Conservation (phyloP, 108 stramenopile genomes). For the Mediolabrus comicus region DNA sequence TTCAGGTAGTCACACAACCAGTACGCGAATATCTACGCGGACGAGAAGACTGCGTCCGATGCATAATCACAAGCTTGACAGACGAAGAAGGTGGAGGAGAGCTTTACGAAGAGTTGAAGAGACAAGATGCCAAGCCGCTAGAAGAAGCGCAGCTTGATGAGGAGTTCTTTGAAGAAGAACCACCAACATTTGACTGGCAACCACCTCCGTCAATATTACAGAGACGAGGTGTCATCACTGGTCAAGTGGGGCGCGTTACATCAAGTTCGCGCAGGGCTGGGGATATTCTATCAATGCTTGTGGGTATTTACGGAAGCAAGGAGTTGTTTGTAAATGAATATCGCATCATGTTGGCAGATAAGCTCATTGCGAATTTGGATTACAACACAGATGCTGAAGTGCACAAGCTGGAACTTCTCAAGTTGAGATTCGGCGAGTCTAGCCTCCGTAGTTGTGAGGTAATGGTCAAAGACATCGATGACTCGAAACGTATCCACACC, state of each 20-base stretch:
- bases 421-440: slow-evolving; percentile 93
- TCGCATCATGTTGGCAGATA: slow-evolving; percentile 94
- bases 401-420: slow-evolving; percentile 94
- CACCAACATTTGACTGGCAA: slow-evolving; percentile 70
- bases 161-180: slow-evolving; percentile 73
- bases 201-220: slow-evolving; percentile 76
- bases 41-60: slow-evolving; percentile 90
- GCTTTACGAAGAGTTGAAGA: slow-evolving; percentile 91
- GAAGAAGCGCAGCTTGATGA: slow-evolving; percentile 68
- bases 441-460: slow-evolving; percentile 95
- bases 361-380: slow-evolving; percentile 82
- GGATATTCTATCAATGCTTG: slow-evolving; percentile 95
- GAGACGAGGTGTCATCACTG: slow-evolving; percentile 49
- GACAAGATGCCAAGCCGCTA: slow-evolving; percentile 81
- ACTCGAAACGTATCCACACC: slow-evolving; percentile 88
- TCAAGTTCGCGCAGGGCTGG: slow-evolving; percentile 40
- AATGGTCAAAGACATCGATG: slow-evolving; percentile 97
- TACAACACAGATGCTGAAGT: slow-evolving; percentile 94
- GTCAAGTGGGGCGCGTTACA: slow-evolving; percentile 35
- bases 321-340: slow-evolving; percentile 98
- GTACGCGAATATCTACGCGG: slow-evolving; percentile 85
- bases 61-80: slow-evolving; percentile 95
- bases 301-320: slow-evolving; percentile 97
- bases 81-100: slow-evolving; percentile 89
- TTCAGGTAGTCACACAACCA: slow-evolving; percentile 85